phyloP scores from a whole-genome alignment of 345 rosid species.

The Corymbia maculata region DNA sequence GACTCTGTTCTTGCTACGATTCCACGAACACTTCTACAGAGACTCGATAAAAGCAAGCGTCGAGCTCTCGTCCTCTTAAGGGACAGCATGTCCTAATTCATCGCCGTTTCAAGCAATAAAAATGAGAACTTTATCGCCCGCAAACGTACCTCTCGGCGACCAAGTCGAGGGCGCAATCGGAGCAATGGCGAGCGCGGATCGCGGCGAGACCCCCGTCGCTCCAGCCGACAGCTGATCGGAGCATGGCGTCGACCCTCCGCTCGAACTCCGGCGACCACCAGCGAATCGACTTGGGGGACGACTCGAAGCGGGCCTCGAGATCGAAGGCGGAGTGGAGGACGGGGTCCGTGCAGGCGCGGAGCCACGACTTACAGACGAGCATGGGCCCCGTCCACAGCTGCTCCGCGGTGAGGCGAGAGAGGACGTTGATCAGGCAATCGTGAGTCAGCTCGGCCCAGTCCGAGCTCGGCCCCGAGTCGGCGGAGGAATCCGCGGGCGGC shows the following conservation, averaged over 20 bases:
- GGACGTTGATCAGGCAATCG: slow-evolving; percentile 60
- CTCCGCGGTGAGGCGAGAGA: slow-evolving; percentile 51
- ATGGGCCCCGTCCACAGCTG: slow-evolving; percentile 80
- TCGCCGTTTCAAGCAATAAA: not conserved
- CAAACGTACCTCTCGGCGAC: slow-evolving; percentile 73
- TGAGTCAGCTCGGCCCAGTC: slow-evolving; percentile 75
- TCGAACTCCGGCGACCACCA: slow-evolving; percentile 74
- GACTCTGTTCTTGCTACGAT: not conserved
- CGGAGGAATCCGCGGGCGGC: not conserved
- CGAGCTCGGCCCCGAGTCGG: not conserved
- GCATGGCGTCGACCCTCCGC: slow-evolving; percentile 53
- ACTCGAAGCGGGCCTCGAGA: slow-evolving; percentile 50
- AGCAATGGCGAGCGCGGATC: slow-evolving; percentile 74
- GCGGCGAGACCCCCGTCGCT: slow-evolving; percentile 43
- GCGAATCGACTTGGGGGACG: slow-evolving; percentile 28
- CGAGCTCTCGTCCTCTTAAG: not conserved
- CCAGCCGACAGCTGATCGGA: slow-evolving; percentile 57
- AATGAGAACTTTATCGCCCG: no score
- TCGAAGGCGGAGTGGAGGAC: slow-evolving; percentile 54
- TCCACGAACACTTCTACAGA: not conserved
- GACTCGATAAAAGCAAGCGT: not conserved
- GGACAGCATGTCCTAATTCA: not conserved
- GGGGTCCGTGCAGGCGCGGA: slow-evolving; percentile 53
- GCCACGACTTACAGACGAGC: slow-evolving; percentile 73
- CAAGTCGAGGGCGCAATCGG: slow-evolving; percentile 51